Base-by-base conservation (phyloP, 305 asterid genomes). In the Rubia balearica region DNA sequence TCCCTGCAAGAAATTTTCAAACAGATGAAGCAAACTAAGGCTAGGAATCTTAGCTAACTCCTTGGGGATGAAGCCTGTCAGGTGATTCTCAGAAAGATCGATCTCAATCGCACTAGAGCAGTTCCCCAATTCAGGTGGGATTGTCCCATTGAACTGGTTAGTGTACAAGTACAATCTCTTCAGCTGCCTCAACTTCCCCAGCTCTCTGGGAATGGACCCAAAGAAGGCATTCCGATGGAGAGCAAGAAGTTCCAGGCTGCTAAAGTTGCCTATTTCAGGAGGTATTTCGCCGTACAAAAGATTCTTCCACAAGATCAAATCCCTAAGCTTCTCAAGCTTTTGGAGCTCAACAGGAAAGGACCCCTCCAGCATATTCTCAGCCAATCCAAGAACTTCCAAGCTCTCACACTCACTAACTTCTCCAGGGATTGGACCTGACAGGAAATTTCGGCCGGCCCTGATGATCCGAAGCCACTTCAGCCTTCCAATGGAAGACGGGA, bases 11-110 rank as follows among this genome's bases (percentile, higher is more conserved):
- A 71, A 82, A 78, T 92, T 92, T 68, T 92, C 96, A 10, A 92
- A 92, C 16, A 92, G 96, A 72, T 88, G 87, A 66, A 92, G 98
- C 82, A 92, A 73, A 30, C 60, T 74, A 22, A 92, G 96, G 63
- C 73, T 73, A 11, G 86, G 71, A 65, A 89, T 75, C 38, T 4
- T 76, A 8, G 88, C 88, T 55, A 89, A 71, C 53, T 81, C 76
- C 45, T 38, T 76, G 0, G 98, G 98, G 60, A 91, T 88, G 73
- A 66, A 22, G 8, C 98, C 98, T 30, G 76, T 82, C 75, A 91
- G 55, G 30, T 71, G 80, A 74, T 91, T 91, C 67, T 91, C 98
- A 1, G 98, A 91, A 61, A 91, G 85, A 81, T 91, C 98, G n/a
- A 91, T 88, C 83, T 88, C 96, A 30, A 83, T 79, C 38, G 89